phyloP scores from a whole-genome alignment of 768 basidiomycete genomes.

The Lyophyllum semitale region DNA sequence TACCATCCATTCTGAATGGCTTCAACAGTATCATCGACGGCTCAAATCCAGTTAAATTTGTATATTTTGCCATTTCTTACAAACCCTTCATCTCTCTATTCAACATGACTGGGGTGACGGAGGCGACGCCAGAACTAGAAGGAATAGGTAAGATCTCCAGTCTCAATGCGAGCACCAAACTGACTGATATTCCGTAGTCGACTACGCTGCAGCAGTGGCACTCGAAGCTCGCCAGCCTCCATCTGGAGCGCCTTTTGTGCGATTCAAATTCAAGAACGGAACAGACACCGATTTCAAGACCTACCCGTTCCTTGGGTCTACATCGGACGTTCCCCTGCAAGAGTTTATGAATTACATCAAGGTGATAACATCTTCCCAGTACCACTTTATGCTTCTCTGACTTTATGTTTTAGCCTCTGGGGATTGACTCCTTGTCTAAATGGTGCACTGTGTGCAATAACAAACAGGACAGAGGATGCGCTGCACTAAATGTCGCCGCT shows the following conservation, averaged over 20 bases:
- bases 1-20: conserved; percentile 59
- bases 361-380: conserved; percentile 22
- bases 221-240: conserved; percentile 59
- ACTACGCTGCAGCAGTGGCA: conserved; percentile 60
- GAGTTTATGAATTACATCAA: conserved; percentile 44
- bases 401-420: conserved; percentile 38
- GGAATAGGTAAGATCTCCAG: conserved; percentile 50
- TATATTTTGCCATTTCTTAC: conserved; percentile 65
- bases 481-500: conserved; percentile 41
- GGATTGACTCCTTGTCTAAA: conserved; percentile 50
- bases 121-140: conserved; percentile 52
- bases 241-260: conserved; percentile 48
- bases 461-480: conserved; percentile 58
- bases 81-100: conserved; percentile 80
- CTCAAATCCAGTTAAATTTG: conserved; percentile 55
- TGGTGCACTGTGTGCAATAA: conserved; percentile 68
- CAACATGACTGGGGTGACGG: conserved; percentile 67
- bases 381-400: not conserved
- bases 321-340: conserved; percentile 53
- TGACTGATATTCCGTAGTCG: conserved; percentile 37
- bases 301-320: conserved; percentile 47
- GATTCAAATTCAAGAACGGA: conserved; percentile 74
- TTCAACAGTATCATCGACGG: conserved; percentile 51
- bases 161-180: not conserved
- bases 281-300: conserved; percentile 46